These are phyloP conservation scores for Collybia sp. DNA, from an alignment of 768 basidiomycete species.

Conservation along the genomic window DNA sequence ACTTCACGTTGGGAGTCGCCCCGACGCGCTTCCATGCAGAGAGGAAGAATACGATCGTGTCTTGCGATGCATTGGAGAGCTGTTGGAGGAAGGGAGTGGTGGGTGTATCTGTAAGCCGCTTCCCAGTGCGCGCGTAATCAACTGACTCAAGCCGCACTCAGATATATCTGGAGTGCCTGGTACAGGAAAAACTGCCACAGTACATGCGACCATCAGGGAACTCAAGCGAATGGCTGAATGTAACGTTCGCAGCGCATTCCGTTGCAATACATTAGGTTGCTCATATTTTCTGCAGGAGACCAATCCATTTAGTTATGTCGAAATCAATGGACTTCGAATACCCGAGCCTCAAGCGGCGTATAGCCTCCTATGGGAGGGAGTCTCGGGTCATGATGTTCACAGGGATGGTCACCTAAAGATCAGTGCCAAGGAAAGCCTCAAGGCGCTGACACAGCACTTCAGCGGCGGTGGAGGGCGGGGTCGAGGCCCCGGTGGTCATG, in stretches of 20 bases:
- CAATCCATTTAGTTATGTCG: constrained; percentile 92
- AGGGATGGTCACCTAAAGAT: constrained; percentile 61
- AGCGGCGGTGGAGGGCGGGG: constrained; percentile 41
- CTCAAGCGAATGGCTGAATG: constrained; percentile 84
- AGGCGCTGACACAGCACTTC: constrained; percentile 75
- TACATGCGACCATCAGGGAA: constrained; percentile 88
- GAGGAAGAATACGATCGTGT: constrained; percentile 81
- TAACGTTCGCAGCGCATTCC: constrained; percentile 44
- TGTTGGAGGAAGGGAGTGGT: constrained; percentile 89
- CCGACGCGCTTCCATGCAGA: constrained; percentile 85
- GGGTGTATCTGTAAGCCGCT: constrained; percentile 85
- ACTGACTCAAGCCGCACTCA: constrained; percentile 22
- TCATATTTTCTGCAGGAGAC: constrained; percentile 58
- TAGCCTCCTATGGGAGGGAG: constrained; percentile 84
- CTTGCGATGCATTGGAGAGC: constrained; percentile 69
- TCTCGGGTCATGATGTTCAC: constrained; percentile 73
- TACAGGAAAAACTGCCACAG: constrained; percentile 97
- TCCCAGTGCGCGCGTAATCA: neutral
- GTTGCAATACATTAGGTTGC: neutral
- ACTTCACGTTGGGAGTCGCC: constrained; percentile 89
- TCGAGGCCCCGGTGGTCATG: constrained; percentile 78
- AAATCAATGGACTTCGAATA: constrained; percentile 94
- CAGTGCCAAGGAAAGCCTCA: constrained; percentile 78
- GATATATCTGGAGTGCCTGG: constrained; percentile 99
- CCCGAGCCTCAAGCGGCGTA: constrained; percentile 94